These are phyloP conservation scores for Chalciporus piperatus DNA, from an alignment of 768 basidiomycete species.

Conservation along the genomic window DNA sequence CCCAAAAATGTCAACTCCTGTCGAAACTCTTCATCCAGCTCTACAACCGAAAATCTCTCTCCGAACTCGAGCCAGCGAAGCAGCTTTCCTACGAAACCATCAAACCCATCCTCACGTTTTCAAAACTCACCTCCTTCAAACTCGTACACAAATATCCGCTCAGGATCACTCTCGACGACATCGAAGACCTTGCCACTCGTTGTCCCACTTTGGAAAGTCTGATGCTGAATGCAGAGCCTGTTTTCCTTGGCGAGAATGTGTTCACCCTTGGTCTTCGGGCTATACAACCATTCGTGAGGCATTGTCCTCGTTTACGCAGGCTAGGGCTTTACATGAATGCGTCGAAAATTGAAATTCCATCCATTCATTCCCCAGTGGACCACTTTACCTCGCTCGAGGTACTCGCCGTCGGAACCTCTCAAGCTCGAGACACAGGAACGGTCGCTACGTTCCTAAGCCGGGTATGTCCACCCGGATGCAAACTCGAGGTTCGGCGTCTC, in stretches of 20 bases:
- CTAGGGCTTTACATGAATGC: constrained; percentile 41
- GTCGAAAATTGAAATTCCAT: constrained; percentile 17
- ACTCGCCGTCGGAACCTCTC: constrained; percentile 51
- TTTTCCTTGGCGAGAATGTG: constrained; percentile 17
- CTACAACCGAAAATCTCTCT: constrained; percentile 18
- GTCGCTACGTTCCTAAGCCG: constrained; percentile 54
- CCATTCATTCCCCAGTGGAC: constrained; percentile 2
- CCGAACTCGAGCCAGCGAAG: constrained; percentile 16
- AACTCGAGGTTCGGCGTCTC: constrained; percentile 46
- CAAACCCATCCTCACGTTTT: constrained; percentile 34
- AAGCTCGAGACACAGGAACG: constrained; percentile 38
- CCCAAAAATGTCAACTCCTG: constrained; percentile 48
- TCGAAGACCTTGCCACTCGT: constrained; percentile 43
- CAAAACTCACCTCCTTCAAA: constrained; percentile 33
- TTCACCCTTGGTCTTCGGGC: constrained; percentile 37
- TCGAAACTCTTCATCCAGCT: constrained; percentile 40
- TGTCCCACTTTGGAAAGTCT: constrained; percentile 47
- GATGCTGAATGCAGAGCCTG: constrained; percentile 47
- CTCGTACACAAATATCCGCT: constrained; percentile 30
- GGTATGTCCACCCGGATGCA: constrained; percentile 44
- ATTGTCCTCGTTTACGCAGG: constrained; percentile 36
- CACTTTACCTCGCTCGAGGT: constrained; percentile 19
- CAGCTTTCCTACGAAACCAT: constrained; percentile 36
- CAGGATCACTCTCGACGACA: constrained; percentile 38
- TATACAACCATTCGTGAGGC: constrained; percentile 37